These are phyloP conservation scores for Syzygium oleosum DNA, from an alignment of 345 rosid genomes.

Conservation along the genomic window DNA sequence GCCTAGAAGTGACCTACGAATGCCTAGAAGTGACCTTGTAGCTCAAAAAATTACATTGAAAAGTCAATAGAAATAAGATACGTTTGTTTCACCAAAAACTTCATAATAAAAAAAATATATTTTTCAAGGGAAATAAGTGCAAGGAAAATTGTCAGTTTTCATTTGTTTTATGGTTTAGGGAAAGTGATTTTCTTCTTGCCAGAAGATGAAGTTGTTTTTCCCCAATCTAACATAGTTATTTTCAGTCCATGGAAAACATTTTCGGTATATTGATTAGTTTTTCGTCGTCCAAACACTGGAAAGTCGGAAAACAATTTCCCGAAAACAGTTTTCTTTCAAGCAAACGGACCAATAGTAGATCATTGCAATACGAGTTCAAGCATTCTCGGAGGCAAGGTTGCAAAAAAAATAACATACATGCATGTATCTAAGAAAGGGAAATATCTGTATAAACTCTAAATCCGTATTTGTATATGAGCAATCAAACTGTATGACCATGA, in stretches of 20 bases:
- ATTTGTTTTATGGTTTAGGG: not conserved
- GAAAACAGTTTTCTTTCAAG: not conserved
- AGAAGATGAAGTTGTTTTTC: too few species aligned
- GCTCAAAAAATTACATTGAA: not conserved
- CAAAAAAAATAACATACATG: not conserved
- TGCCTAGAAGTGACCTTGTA: not conserved
- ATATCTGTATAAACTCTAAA: not conserved
- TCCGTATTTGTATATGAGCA: not conserved
- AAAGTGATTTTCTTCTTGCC: not conserved
- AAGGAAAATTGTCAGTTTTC: not conserved
- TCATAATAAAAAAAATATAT: not conserved
- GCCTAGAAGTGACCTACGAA: not conserved
- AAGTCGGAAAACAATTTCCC: not conserved
- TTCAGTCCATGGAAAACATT: accelerated
- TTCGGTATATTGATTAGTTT: not conserved
- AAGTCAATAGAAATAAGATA: not conserved
- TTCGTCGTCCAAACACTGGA: not conserved
- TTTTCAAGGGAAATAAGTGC: not conserved
- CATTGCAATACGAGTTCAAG: not conserved
- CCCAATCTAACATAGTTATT: not conserved
- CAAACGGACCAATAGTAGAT: not conserved
- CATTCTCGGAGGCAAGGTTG: not conserved
- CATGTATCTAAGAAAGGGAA: not conserved
- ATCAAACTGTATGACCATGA: not conserved
- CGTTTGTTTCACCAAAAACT: not conserved